Evolutionary conservation across 148 eudicot species (phyloP), one percentile per base, ranked within the genome.

Genomic region (Diospyros lotus): DNA sequence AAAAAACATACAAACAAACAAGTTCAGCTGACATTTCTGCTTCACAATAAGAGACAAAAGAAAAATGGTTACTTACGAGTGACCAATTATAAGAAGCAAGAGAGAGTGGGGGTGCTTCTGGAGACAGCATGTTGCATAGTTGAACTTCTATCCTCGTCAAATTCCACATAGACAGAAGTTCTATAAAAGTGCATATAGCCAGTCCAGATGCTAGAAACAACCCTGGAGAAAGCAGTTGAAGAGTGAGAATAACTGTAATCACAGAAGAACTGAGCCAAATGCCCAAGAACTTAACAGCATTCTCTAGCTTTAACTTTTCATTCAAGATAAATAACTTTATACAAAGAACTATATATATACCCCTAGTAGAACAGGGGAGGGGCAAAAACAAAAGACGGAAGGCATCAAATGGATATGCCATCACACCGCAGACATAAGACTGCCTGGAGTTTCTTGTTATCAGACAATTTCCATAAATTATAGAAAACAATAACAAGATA

Each of bases 151-250:
- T 80, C 85, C 93, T 87, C 53, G 97, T 94, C 87, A 94, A 81
- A 80, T 90, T 94, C 97, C 98, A 90, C 98, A 94, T 92, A 70
- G 98, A 94, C 68, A 94, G 93, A 65, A 94, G 87, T 84, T 94
- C 98, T 65, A 89, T 58, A 58, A 82, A 54, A 15, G 97, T 92
- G 85, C 92, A 94, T 58, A 81, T 66, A 38, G 88, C 91, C 66
- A 89, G 85, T 73, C 87, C 70, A 38, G 89, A 86, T 28, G 75
- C 91, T 77, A 87, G 81, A 59, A 76, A 40, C 86, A 88, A 77
- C 65, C 98, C 98, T 94, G 87, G 42, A 68, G 61, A 61, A 43
- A 72, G 46, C 6, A 68, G 38, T 52, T 28, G 38, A 18, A 72
- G 53, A 9, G 58, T 76, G 28, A 71, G 58, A 28, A 44, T 10